phyloP scores from a whole-genome alignment of 305 asterid genomes.

The Solanum aculeatissimum region DNA sequence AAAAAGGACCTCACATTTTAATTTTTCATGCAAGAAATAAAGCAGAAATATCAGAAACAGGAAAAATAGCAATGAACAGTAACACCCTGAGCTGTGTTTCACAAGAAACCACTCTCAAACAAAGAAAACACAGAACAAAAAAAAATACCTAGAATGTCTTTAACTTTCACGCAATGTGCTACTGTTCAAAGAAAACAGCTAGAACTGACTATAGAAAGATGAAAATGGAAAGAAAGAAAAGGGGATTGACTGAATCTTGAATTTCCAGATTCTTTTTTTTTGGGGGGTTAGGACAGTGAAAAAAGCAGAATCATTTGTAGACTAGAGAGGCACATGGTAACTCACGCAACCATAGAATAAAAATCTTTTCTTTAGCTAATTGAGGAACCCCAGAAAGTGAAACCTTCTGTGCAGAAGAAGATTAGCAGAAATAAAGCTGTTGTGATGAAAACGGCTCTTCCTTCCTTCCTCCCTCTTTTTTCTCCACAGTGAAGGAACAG shows the following conservation, averaged over 20 bases:
- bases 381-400: constrained; percentile 10
- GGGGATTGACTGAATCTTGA: constrained; percentile 8
- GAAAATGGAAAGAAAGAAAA: constrained; percentile 19
- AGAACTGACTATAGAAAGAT: constrained; percentile 20
- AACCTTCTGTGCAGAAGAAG: not conserved
- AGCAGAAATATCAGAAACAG: not conserved
- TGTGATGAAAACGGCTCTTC: constrained; percentile 62
- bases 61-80: constrained; percentile 4
- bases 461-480: constrained; percentile 17
- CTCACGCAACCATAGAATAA: constrained; percentile 1
- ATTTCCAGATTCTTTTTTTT: not conserved
- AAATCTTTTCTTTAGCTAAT: not conserved
- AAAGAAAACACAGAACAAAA: constrained; percentile 21
- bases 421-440: constrained; percentile 22
- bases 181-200: constrained; percentile 20
- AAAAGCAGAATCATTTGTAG: constrained; percentile 21
- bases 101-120: constrained; percentile 29
- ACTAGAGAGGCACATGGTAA: constrained; percentile 10
- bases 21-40: not conserved
- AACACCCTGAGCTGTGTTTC: constrained; percentile 4
- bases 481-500: constrained; percentile 15
- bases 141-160: not conserved
- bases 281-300: not conserved
- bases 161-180: constrained; percentile 12
- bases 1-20: not conserved